These are phyloP conservation scores for Pulicaria dysenterica DNA, from an alignment of 129 eudicot genomes.

Conservation along the genomic window DNA sequence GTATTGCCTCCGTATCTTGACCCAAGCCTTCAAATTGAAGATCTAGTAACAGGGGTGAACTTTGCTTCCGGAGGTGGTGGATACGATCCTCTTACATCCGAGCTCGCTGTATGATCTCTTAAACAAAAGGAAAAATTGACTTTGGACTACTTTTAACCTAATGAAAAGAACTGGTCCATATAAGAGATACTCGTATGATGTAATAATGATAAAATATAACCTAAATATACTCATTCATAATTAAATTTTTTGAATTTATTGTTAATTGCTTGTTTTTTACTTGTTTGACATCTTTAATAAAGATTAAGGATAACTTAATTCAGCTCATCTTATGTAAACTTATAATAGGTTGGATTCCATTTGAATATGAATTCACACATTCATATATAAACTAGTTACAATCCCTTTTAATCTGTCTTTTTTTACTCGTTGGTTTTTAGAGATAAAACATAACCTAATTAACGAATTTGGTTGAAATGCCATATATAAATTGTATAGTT, in stretches of 20 bases:
- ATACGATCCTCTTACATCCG: constrained; percentile 75
- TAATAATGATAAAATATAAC: neutral
- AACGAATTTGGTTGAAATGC: neutral
- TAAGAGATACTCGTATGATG: neutral
- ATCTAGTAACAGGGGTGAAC: constrained; percentile 73
- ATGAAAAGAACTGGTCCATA: no score
- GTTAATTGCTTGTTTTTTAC: no score
- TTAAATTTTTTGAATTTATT: neutral
- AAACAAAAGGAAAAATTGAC: neutral
- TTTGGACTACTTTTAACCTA: neutral
- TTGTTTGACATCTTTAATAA: neutral
- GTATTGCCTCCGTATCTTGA: constrained; percentile 73
- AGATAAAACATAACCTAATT: neutral
- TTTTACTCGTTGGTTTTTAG: neutral
- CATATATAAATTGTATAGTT: neutral
- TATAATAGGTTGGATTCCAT: no score
- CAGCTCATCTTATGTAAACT: no score
- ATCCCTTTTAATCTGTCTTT: neutral
- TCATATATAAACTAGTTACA: neutral
- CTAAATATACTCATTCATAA: neutral
- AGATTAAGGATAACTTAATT: neutral
- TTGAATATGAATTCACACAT: neutral
- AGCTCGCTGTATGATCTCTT: constrained; percentile 53
- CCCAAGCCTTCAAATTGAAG: constrained; percentile 49
- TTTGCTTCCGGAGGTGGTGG: constrained; percentile 93